Evolutionary conservation across 163 green algal species (phyloP), one percentile per base, ranked within the genome.

Genomic region (Trebouxiophyceae sp.): DNA sequence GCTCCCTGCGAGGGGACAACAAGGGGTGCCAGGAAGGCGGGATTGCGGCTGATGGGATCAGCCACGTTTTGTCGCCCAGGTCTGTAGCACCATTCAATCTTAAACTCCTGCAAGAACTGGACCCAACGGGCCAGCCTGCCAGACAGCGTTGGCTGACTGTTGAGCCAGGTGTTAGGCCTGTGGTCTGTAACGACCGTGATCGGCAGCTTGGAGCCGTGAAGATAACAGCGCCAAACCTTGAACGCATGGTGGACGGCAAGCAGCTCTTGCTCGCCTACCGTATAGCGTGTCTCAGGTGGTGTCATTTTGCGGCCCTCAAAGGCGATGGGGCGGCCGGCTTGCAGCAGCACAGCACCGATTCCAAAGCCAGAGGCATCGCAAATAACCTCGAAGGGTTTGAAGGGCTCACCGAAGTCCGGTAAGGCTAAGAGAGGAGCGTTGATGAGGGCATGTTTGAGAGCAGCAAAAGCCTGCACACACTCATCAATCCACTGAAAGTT

Each of bases 341-440:
- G 79, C 64, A 83, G 62, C 4, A 86, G 63, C 0, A 83, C 73
- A 33, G 72, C 82, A 56, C 76, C 76, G 65, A 79, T 69, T 22
- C 73, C 78, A 57, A 67, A 55, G 3, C 72, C 63, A 16, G 64
- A 84, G 45, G 79, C 77, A 76, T 85, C 77, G 62, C 31, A 69
- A 24, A 81, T 64, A 22, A 88, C 66, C 16, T 73, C 61, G 68
- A 77, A 84, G 23, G 67, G 54, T 8, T 70, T 47, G 67, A 76
- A 83, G 23, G 67, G 58, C 19, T 72, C 39, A 16, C 56, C 16
- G 8, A 57, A 76, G 26, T 83, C 70, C 32, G 78, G 76, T 2
- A 80, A 27, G 22, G 34, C 23, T 12, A 88, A 58, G 1, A 84
- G 61, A 50, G 78, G 78, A 39, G 81, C 78, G 58, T 54, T 58